Base-by-base conservation (phyloP, 768 basidiomycete species). In the Atractiella rhizophila region DNA sequence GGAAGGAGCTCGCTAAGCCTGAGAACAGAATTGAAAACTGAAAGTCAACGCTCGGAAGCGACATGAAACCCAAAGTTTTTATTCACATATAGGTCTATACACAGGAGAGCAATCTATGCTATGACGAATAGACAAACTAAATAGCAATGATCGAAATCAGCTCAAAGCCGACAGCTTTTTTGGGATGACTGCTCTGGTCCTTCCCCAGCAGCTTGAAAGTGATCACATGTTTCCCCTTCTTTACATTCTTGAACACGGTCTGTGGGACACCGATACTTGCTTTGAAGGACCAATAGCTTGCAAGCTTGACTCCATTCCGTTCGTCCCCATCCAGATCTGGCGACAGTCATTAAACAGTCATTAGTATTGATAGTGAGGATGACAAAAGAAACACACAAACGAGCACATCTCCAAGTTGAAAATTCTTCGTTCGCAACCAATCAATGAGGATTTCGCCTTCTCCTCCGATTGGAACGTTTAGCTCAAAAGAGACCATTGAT, bases 401-500 rank as follows among this genome's bases (percentile, higher is more conserved):
- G 1, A 36, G 19, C 10, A 46, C 45, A 34, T 49, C 32, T 11
- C 48, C 48, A 4, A 49, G 39, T 25, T 46, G 42, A 33, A 46
- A 49, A 29, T 41, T 43, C 12, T 45, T 29, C 16, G 44, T 45
- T 6, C 42, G 41, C 4, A 49, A 28, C 42, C 42, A 46, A 30
- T 49, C 48, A 16, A 27, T 42, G 15, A 43, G 24, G 24, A 50
- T 23, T 0, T 39, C 30, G 2, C 46, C 46, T 5, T 42, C 48
- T 19, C 24, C 26, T 3, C 50, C 42, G 33, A 51, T 51, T 5
- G 49, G 37, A 35, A 58, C 45, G 3, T 49, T n/a, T n/a, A n/a
- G n/a, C n/a, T n/a, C 48, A 41, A 48, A 53, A 4, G 48, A 45
- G n/a, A 56, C 50, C 4, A 28, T 39, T 13, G 54, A 44, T 10